phyloP scores from a whole-genome alignment of 1,284 basidiomycete species.

The Leccinum cinnamomeum region DNA sequence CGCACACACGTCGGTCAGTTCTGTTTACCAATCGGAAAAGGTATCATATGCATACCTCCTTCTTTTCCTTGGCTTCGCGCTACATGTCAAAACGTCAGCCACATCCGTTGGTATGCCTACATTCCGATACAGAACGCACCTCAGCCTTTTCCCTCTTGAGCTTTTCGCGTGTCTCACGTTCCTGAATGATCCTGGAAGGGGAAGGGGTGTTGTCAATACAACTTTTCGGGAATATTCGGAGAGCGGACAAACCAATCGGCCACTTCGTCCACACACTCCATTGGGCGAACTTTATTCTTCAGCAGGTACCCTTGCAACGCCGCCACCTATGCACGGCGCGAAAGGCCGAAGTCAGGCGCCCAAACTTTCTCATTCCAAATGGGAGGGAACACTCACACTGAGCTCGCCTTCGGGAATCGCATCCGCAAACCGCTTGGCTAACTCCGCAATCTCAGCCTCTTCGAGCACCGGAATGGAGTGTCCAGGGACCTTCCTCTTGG shows the following conservation, averaged over 20 bases:
- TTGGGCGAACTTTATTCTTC: slow-evolving; percentile 78
- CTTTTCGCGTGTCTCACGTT: slow-evolving; percentile 77
- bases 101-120: neutral
- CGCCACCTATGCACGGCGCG: slow-evolving; percentile 58
- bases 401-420: slow-evolving; percentile 80
- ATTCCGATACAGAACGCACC: slow-evolving; percentile 37
- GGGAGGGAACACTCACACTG: slow-evolving; percentile 53
- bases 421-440: slow-evolving; percentile 76
- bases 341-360: slow-evolving; percentile 4
- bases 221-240: slow-evolving; percentile 9
- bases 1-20: slow-evolving; percentile 5
- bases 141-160: slow-evolving; percentile 84
- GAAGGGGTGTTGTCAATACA: slow-evolving; percentile 1
- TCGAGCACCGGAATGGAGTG: slow-evolving; percentile 65
- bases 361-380: neutral
- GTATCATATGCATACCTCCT: slow-evolving; percentile 45
- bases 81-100: slow-evolving; percentile 33
- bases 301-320: slow-evolving; percentile 81
- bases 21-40: neutral
- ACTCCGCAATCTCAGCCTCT: slow-evolving; percentile 68
- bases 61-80: slow-evolving; percentile 75
- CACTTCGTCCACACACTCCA: slow-evolving; percentile 78
- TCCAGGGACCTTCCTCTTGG: slow-evolving; percentile 59
- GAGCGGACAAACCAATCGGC: slow-evolving; percentile 50
- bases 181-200: slow-evolving; percentile 58